Conservation (phyloP, 2,329 filamentous ascomycete genomes). For the Clonostachys solani region DNA sequence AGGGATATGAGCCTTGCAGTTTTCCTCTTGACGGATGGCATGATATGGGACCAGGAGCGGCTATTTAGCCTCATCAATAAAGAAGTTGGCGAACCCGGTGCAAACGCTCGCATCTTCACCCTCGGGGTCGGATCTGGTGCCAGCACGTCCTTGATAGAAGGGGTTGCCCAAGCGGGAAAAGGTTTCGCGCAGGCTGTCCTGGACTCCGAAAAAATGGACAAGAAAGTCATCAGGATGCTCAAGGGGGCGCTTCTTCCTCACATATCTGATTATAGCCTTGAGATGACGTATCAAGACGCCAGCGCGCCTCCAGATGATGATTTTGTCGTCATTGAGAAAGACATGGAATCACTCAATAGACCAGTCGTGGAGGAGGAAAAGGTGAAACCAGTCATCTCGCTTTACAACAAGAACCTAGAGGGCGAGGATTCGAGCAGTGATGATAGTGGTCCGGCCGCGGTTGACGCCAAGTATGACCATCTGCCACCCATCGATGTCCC, state of each 20-base stretch:
- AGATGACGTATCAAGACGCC: slow-evolving; percentile 44
- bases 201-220: slow-evolving; percentile 59
- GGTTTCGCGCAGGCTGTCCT: slow-evolving; percentile 60
- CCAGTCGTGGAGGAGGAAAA: no score
- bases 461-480: slow-evolving; percentile 35
- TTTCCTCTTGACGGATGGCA: slow-evolving; percentile 53
- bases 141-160: slow-evolving; percentile 49
- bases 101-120: slow-evolving; percentile 45
- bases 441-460: slow-evolving; percentile 5
- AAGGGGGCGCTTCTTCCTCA: slow-evolving; percentile 66
- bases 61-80: slow-evolving; percentile 41
- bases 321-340: slow-evolving; percentile 15
- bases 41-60: slow-evolving; percentile 40
- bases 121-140: slow-evolving; percentile 48
- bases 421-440: no score
- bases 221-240: slow-evolving; percentile 69
- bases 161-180: slow-evolving; percentile 47
- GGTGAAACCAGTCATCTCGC: no score
- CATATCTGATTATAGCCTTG: slow-evolving; percentile 57
- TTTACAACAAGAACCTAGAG: no score
- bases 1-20: slow-evolving; percentile 45
- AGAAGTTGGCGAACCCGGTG: slow-evolving; percentile 28
- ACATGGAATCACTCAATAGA: slow-evolving; percentile 34
- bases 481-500: slow-evolving; percentile 50
- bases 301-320: slow-evolving; percentile 40